phyloP scores from a whole-genome alignment of 148 eudicot species.

The Rhododendron ovatum region DNA sequence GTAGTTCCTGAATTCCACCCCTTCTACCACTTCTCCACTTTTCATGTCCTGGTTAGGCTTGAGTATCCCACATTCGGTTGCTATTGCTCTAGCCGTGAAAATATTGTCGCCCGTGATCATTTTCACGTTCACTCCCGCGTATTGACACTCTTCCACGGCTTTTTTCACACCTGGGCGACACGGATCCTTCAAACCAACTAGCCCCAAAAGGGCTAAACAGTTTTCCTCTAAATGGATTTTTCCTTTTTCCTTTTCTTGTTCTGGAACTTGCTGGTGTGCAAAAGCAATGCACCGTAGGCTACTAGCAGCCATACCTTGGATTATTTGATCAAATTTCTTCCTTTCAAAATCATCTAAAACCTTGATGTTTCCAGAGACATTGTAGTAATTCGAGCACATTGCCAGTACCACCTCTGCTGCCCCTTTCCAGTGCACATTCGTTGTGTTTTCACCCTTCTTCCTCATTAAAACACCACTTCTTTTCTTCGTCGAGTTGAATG shows the following conservation, averaged over 20 bases:
- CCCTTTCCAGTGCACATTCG: neutral
- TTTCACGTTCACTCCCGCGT: constrained; percentile 13
- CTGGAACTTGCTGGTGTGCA: constrained; percentile 9
- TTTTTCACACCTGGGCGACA: neutral
- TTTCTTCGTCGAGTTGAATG: constrained; percentile 16
- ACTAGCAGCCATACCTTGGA: constrained; percentile 14
- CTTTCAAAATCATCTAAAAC: neutral
- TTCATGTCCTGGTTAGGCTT: neutral
- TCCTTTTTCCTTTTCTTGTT: neutral
- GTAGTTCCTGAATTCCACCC: constrained; percentile 11
- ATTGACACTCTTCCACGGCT: constrained; percentile 11
- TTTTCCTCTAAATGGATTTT: neutral
- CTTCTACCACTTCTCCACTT: neutral
- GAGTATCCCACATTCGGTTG: constrained; percentile 24
- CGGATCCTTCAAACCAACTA: constrained; percentile 3
- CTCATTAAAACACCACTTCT: constrained; percentile 8
- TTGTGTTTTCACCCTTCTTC: neutral
- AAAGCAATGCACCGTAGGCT: constrained; percentile 18
- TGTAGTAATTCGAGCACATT: constrained; percentile 18
- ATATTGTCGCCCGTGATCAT: constrained; percentile 19
- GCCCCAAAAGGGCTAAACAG: constrained; percentile 4
- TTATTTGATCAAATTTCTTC: constrained; percentile 3
- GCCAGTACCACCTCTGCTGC: constrained; percentile 13
- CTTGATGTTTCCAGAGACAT: constrained; percentile 1
- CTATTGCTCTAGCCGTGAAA: constrained; percentile 17